Evolutionary conservation across 306 rosid species (phyloP).

Genomic region (Quercus bicolor): DNA sequence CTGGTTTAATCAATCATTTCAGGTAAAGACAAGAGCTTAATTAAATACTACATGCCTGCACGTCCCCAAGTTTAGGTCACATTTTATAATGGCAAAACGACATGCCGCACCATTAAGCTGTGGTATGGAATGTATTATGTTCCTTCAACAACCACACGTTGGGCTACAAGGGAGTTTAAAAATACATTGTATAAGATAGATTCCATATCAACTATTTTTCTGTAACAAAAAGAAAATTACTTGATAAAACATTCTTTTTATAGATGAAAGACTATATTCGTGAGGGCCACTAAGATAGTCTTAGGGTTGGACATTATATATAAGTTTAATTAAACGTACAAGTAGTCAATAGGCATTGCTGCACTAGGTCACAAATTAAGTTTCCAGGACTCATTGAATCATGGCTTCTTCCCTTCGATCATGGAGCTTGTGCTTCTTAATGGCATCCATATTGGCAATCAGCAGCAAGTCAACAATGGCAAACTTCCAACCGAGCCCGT

Average conservation of each 20-base stretch:
- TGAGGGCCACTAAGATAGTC: conserved; percentile 54
- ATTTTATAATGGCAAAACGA: background rate
- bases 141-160: background rate
- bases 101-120: background rate
- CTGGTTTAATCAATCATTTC: background rate
- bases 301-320: conserved; percentile 20
- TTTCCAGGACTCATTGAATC: background rate
- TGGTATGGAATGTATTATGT: background rate
- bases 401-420: conserved; percentile 49
- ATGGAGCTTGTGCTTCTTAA: conserved; percentile 29
- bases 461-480: conserved; percentile 10
- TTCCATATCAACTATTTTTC: background rate
- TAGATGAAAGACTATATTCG: conserved; percentile 36
- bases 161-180: too few species aligned
- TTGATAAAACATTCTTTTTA: background rate
- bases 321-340: conserved; percentile 20
- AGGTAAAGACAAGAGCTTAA: background rate
- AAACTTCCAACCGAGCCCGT: conserved; percentile 57
- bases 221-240: background rate
- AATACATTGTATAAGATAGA: background rate
- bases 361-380: background rate
- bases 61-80: background rate
- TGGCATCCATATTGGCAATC: conserved; percentile 27
- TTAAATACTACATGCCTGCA: conserved; percentile 1
- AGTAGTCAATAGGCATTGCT: conserved; percentile 21